Conservation (phyloP, 805 yeast species). For the Lipomyces anomalus region DNA sequence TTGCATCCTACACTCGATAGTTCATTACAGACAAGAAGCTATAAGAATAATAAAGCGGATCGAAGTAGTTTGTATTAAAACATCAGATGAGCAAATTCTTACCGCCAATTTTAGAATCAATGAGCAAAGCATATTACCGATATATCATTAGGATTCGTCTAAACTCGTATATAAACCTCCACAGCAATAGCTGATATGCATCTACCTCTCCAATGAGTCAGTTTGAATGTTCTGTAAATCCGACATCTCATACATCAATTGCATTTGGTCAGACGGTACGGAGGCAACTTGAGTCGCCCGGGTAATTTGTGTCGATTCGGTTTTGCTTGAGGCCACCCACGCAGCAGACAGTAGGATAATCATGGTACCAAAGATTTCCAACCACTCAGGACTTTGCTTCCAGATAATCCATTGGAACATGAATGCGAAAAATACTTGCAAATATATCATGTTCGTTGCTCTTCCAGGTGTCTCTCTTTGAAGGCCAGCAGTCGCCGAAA, state of each 20-base stretch:
- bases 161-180: too few relatives aligned
- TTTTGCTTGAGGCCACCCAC: slow-evolving; percentile 51
- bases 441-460: slow-evolving; percentile 68
- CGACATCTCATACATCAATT: background rate
- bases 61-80: too few relatives aligned
- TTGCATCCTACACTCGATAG: too few relatives aligned
- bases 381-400: slow-evolving; percentile 63
- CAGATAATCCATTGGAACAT: slow-evolving; percentile 68
- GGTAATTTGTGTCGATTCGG: too few relatives aligned
- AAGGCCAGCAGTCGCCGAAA: slow-evolving; percentile 70
- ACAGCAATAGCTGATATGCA: background rate
- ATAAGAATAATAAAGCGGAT: too few relatives aligned
- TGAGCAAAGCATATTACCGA: too few relatives aligned
- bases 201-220: background rate
- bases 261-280: background rate
- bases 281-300: too few relatives aligned
- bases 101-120: too few relatives aligned
- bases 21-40: too few relatives aligned
- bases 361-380: slow-evolving; percentile 63
- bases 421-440: slow-evolving; percentile 72
- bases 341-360: slow-evolving; percentile 64
- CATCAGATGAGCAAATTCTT: too few relatives aligned
- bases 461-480: slow-evolving; percentile 76
- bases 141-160: too few relatives aligned
- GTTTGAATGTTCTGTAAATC: background rate